Percentiles rank a stretch among this genome's conserved stretches.
These are phyloP conservation scores for Phytophthora pinifolia DNA, from an alignment of 352 stramenopile genomes.

Conservation along the genomic window DNA sequence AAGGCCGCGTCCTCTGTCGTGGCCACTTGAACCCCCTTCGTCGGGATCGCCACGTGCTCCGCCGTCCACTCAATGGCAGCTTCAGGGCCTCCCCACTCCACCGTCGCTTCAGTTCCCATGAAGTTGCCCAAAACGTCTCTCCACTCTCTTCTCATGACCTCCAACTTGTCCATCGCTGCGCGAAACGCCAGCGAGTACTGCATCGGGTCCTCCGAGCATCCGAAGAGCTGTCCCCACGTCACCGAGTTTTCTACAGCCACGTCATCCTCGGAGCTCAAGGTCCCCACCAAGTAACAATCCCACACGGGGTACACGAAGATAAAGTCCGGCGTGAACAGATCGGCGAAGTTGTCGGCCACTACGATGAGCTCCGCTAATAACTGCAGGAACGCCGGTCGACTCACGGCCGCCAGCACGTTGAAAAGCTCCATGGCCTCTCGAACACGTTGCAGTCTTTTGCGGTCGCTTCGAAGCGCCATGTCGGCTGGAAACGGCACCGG, in stretches of 20 bases:
- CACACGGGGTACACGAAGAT: conserved; percentile 19
- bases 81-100: conserved; percentile 4
- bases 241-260: background rate
- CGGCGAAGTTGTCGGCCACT: conserved; percentile 15
- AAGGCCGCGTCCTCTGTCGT: background rate
- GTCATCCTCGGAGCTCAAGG: conserved; percentile 4
- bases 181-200: conserved; percentile 16
- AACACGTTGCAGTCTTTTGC: conserved; percentile 8
- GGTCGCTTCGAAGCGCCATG: conserved; percentile 1
- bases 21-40: conserved; percentile 6
- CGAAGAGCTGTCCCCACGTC: conserved; percentile 14
- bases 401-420: conserved; percentile 18
- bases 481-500: conserved; percentile 14
- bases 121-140: conserved; percentile 3
- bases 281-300: conserved; percentile 22
- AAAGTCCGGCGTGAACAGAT: conserved; percentile 16
- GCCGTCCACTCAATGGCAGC: conserved; percentile 16
- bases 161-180: conserved; percentile 10
- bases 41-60: conserved; percentile 15
- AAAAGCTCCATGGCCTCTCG: conserved; percentile 23
- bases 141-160: conserved; percentile 5
- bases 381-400: conserved; percentile 9
- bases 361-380: conserved; percentile 13
- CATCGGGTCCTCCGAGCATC: conserved; percentile 4
- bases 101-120: conserved; percentile 1